These are phyloP conservation scores for Blastomyces silverae DNA, from an alignment of 2,329 filamentous ascomycete genomes.

Conservation along the genomic window DNA sequence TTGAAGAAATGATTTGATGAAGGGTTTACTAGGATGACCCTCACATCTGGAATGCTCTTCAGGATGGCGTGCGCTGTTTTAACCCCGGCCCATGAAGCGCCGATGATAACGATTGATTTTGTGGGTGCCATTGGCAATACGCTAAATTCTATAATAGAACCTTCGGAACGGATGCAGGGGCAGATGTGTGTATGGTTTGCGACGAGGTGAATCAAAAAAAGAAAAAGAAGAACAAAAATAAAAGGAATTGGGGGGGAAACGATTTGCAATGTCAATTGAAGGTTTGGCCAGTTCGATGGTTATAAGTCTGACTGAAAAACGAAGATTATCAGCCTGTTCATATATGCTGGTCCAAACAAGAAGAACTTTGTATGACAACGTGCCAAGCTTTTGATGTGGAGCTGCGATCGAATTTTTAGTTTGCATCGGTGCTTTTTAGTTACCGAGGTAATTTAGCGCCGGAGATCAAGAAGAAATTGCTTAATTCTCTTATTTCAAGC, in stretches of 20 bases:
- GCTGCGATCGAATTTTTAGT: not conserved
- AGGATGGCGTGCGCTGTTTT: constrained; percentile 13
- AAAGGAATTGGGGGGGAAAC: not conserved
- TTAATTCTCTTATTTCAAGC: too few species aligned
- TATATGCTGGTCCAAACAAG: not conserved
- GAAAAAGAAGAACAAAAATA: not conserved
- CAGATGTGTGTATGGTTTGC: not conserved
- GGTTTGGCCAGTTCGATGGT: too few species aligned
- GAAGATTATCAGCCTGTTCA: not conserved
- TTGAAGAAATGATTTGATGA: constrained; percentile 50
- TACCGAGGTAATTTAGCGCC: not conserved
- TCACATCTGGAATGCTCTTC: constrained; percentile 25
- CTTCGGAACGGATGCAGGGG: not conserved
- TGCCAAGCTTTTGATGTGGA: not conserved
- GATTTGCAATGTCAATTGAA: too few species aligned
- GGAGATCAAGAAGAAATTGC: too few species aligned
- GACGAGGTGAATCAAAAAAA: not conserved
- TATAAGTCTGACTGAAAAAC: not conserved
- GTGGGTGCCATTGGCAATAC: not conserved
- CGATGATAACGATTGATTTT: constrained; percentile 11
- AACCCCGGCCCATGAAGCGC: constrained; percentile 13
- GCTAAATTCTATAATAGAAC: not conserved
- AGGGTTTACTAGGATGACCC: constrained; percentile 51
- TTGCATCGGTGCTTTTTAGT: not conserved
- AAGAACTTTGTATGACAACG: not conserved